phyloP scores from a whole-genome alignment of 768 basidiomycete species.

The Boletales sp. region DNA sequence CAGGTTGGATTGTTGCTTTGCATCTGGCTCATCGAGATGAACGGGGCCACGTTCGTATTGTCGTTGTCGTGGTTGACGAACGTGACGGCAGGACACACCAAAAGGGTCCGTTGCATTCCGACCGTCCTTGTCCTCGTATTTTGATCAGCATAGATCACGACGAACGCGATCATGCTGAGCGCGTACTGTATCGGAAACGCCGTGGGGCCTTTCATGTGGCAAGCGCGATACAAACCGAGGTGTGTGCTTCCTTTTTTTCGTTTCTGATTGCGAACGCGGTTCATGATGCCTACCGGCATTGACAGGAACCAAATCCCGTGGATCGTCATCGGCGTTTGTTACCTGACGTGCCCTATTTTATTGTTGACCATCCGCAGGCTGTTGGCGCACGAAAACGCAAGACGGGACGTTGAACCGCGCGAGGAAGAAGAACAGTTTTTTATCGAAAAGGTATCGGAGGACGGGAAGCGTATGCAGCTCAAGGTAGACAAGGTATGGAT shows the following conservation, averaged over 20 bases:
- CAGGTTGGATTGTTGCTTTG: slow-evolving; percentile 62
- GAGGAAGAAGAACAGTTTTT: slow-evolving; percentile 57
- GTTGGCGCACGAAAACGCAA: slow-evolving; percentile 58
- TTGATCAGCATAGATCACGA: slow-evolving; percentile 17
- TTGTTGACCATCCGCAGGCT: slow-evolving; percentile 49
- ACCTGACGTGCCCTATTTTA: slow-evolving; percentile 47
- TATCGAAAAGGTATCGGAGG: slow-evolving; percentile 46
- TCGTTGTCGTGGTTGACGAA: slow-evolving; percentile 61
- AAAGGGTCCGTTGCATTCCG: slow-evolving; percentile 47
- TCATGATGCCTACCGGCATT: neutral
- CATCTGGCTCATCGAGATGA: slow-evolving; percentile 37
- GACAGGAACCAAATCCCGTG: slow-evolving; percentile 72
- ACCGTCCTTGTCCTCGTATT: slow-evolving; percentile 6
- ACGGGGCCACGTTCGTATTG: slow-evolving; percentile 57
- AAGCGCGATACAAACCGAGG: slow-evolving; percentile 63
- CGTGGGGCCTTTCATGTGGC: slow-evolving; percentile 76
- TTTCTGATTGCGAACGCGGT: neutral
- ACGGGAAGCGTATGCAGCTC: slow-evolving; percentile 52
- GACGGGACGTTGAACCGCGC: slow-evolving; percentile 58
- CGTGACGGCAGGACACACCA: slow-evolving; percentile 71
- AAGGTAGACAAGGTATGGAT: slow-evolving; percentile 60
- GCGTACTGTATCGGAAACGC: slow-evolving; percentile 69
- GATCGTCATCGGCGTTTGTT: slow-evolving; percentile 70
- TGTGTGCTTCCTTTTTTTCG: slow-evolving; percentile 15
- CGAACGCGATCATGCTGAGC: slow-evolving; percentile 69